Evolutionary conservation across 148 eudicot genomes (phyloP).

Genomic region (Rhododendron simsii): DNA sequence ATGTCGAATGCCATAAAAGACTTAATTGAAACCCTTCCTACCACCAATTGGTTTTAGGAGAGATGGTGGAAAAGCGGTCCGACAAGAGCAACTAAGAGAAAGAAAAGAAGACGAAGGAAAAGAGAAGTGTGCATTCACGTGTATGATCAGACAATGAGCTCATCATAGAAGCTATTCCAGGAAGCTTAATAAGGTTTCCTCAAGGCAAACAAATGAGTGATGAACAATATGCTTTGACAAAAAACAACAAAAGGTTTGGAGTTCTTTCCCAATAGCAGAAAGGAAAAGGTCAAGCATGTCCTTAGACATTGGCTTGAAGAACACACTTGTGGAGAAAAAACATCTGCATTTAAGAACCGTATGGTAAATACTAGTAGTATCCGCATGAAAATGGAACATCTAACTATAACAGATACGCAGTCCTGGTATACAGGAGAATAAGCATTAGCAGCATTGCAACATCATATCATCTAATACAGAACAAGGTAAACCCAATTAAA

Average conservation of each 20-base stretch:
- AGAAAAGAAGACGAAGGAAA: background rate
- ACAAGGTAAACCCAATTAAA: background rate
- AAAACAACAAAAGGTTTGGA: background rate
- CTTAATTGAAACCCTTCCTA: no score
- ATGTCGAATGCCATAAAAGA: no score
- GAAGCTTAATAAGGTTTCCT: background rate
- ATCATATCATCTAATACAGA: background rate
- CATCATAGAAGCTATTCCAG: background rate
- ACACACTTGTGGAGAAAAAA: background rate
- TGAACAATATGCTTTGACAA: background rate
- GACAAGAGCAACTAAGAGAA: background rate
- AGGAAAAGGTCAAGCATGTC: background rate
- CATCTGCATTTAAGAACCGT: background rate
- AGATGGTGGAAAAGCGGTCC: no score
- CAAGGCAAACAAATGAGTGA: background rate
- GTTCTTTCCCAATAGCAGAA: background rate
- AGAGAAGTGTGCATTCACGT: background rate
- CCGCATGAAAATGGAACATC: background rate
- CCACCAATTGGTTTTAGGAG: no score
- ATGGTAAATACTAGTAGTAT: background rate
- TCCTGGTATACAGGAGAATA: background rate
- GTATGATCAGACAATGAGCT: background rate
- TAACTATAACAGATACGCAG: background rate
- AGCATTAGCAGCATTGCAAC: background rate
- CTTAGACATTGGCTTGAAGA: background rate